phyloP scores from a whole-genome alignment of 2,329 filamentous ascomycete species.

The Cladorrhinum sp. region DNA sequence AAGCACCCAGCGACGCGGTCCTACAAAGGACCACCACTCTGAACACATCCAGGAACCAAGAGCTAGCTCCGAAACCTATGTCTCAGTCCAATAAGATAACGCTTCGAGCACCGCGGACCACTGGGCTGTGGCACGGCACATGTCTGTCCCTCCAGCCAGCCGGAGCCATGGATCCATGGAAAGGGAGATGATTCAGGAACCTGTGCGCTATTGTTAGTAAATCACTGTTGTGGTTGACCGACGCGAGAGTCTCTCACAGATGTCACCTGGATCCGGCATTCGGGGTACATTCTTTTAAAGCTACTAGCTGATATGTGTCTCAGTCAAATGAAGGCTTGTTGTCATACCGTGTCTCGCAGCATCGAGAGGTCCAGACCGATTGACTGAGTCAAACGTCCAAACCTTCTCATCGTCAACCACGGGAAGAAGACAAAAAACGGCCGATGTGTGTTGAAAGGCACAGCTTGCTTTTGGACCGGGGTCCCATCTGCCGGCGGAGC shows the following conservation, averaged over 20 bases:
- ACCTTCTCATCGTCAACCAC: not conserved
- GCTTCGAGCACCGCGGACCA: not conserved
- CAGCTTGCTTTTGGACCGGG: not conserved
- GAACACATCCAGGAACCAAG: slow-evolving; percentile 3
- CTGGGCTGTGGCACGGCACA: slow-evolving; percentile 1
- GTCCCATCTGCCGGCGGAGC: not conserved
- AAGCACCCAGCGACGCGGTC: not conserved
- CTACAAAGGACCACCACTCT: not conserved
- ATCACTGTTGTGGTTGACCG: not conserved
- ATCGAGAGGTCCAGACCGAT: not conserved
- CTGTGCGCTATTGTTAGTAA: not conserved
- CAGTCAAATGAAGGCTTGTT: slow-evolving; percentile 8
- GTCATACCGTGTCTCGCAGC: not conserved
- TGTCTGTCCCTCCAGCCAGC: not conserved
- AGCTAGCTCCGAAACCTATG: slow-evolving; percentile 6
- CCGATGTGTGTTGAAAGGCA: not conserved
- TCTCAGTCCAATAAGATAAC: slow-evolving; percentile 7
- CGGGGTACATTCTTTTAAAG: no score
- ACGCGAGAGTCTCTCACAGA: not conserved
- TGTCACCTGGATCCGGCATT: no score
- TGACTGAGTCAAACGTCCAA: not conserved
- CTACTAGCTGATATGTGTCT: not conserved
- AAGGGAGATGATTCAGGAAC: slow-evolving; percentile 3
- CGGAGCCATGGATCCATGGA: not conserved
- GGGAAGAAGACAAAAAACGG: not conserved